Evolutionary conservation across 2,329 filamentous ascomycete genomes (phyloP), one percentile per base, ranked within the genome.

Genomic region (Aspergillus fumigatiaffinis): DNA sequence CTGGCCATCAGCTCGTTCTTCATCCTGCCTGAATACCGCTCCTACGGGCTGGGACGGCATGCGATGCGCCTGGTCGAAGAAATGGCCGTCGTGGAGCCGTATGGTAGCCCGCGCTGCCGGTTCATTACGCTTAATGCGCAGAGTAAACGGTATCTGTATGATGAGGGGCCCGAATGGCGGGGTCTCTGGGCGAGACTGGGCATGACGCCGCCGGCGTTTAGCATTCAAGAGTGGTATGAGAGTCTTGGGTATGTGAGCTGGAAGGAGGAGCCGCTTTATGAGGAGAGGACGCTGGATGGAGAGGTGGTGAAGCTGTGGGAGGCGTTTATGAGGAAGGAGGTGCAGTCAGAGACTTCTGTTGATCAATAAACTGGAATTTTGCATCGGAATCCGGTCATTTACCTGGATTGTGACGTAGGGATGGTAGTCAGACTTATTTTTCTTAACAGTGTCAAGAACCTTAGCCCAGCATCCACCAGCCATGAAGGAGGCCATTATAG

Each of bases 161-260:
- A 61, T 3, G 56, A 65, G 29, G 53, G 47, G 1, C 56, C 53
- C 7, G 57, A 61, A 29, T 56, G 63, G 57, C 44, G 38, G 8
- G 61, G 56, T 2, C 5, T 65, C 1, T 65, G 58, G 58, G 52
- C 21, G 25, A 56, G 28, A 47, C 29, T 54, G 29, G 63, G 61
- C 1, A 10, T 50, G 56, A 4, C 25, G 25, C 9, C 41, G 32
- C 63, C 63, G 1, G 23, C 50, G 8, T 65, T 65, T 14, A 61
- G 58, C 44, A 60, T 58, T n/a, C 49, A 63, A 47, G 53, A 56
- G 35, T 65, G 63, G 63, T 65, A 65, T 52, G 58, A 65, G 49
- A 58, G 35, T 2, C 50, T 60, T 20, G 63, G 61, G 3, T 65
- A 61, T 57, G 58, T 60, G 3, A 55, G 44, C 7, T 63, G 61